Conservation (phyloP, 352 stramenopile genomes). For the Stramenopiles sp. region DNA sequence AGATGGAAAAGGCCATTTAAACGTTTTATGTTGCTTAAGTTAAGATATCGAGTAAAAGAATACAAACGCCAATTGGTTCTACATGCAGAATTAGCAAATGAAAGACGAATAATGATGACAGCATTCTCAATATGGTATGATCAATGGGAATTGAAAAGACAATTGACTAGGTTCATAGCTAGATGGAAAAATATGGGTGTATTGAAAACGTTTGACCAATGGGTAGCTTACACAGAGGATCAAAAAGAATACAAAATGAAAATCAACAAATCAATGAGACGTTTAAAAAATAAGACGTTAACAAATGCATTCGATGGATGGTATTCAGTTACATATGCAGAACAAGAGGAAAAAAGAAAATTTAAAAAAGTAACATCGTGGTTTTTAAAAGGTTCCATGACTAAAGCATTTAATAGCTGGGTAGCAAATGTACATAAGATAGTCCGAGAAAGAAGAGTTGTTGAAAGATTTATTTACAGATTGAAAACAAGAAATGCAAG, state of each 20-base stretch:
- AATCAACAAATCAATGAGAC: neutral
- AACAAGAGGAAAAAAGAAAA: neutral
- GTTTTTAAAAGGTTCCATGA: neutral
- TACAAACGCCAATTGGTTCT: neutral
- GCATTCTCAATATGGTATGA: neutral
- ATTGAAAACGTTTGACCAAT: neutral
- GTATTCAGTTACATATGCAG: neutral
- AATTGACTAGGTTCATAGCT: neutral
- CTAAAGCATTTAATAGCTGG: neutral
- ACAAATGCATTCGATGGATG: neutral
- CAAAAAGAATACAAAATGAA: neutral
- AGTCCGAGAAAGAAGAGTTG: neutral
- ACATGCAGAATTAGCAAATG: neutral
- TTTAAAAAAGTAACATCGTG: neutral
- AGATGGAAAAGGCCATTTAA: neutral
- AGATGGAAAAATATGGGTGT: neutral
- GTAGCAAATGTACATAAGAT: neutral
- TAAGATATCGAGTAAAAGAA: neutral
- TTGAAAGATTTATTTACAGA: neutral
- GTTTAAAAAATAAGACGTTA: neutral
- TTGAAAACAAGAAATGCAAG: neutral
- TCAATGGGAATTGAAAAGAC: neutral
- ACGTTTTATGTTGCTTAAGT: neutral
- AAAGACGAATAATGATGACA: neutral
- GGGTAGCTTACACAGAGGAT: neutral